A percentile compares a stretch with the other conserved stretches of the same genome.
phyloP scores from a whole-genome alignment of 371 early-diverging fungal species.

The Mortierella sp. region DNA sequence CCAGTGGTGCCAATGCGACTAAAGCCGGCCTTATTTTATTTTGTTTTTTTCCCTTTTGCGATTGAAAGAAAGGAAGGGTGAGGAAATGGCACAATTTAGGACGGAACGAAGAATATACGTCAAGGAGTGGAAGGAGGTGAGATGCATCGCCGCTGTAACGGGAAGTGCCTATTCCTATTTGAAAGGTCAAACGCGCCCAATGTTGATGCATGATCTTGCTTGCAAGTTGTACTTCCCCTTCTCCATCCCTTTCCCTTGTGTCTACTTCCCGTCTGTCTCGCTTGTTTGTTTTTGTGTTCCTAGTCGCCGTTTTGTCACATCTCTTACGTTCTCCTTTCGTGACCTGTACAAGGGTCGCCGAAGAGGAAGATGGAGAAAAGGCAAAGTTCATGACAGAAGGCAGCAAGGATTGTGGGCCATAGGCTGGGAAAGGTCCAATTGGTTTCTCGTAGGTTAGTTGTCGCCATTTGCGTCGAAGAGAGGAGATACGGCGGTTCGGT shows the following conservation, averaged over 20 bases:
- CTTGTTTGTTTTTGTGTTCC: not conserved
- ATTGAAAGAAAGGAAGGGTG: not conserved
- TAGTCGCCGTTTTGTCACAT: not conserved
- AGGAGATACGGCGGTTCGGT: not conserved
- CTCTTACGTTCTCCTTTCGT: not conserved
- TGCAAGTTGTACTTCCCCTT: too few relatives aligned
- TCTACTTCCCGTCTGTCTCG: not conserved
- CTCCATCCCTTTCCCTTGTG: not conserved
- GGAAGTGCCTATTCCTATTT: too few relatives aligned
- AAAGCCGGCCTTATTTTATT: not conserved
- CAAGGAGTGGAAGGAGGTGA: not conserved
- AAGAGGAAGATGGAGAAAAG: not conserved
- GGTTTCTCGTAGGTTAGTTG: not conserved
- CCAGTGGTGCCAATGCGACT: not conserved
- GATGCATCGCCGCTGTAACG: not conserved
- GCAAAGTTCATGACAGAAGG: not conserved
- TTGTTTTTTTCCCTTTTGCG: not conserved
- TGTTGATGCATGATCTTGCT: not conserved
- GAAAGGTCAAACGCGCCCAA: not conserved
- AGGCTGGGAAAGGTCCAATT: not conserved
- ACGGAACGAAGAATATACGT: not conserved
- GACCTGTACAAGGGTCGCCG: not conserved
- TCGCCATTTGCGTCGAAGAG: not conserved
- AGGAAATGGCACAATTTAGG: too few relatives aligned
- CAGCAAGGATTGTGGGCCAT: not conserved